Evolutionary conservation across 495 filamentous ascomycete genomes (phyloP).

Genomic region (Pseudomonodictys pantanalensis): DNA sequence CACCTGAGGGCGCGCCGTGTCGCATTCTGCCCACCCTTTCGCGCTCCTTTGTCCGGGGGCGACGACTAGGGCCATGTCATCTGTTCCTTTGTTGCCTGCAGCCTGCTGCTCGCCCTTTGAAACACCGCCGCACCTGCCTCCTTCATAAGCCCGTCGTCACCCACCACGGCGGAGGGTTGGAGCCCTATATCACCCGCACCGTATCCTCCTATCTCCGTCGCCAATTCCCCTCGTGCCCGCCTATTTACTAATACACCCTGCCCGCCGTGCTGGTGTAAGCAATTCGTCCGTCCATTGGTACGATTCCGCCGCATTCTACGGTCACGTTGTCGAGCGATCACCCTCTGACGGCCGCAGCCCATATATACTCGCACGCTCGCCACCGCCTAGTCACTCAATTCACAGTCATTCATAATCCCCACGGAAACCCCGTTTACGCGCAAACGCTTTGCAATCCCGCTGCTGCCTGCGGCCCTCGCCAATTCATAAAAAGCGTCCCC

Average conservation of each 20-base stretch:
- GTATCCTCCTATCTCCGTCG: constrained; percentile 25
- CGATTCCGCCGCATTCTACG: constrained; percentile 27
- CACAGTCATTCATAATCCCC: neutral
- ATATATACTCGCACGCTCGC: constrained; percentile 12
- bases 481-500: neutral
- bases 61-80: constrained; percentile 22
- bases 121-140: constrained; percentile 26
- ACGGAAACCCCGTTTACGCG: neutral
- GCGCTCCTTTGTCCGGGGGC: constrained; percentile 28
- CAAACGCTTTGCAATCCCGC: no score
- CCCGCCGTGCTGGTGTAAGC: constrained; percentile 26
- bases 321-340: constrained; percentile 21
- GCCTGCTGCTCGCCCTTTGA: constrained; percentile 33
- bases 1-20: constrained; percentile 7
- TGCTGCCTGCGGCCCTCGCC: neutral
- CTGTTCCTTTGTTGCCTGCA: constrained; percentile 28
- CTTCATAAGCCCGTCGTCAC: constrained; percentile 29
- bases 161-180: constrained; percentile 21
- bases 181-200: constrained; percentile 14
- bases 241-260: constrained; percentile 27
- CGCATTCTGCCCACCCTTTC: constrained; percentile 11
- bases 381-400: neutral
- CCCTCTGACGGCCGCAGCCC: constrained; percentile 23
- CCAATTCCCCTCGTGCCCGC: constrained; percentile 9
- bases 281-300: constrained; percentile 30